phyloP scores from a whole-genome alignment of 176 grass and related monocot genomes.

The Chloris gayana region DNA sequence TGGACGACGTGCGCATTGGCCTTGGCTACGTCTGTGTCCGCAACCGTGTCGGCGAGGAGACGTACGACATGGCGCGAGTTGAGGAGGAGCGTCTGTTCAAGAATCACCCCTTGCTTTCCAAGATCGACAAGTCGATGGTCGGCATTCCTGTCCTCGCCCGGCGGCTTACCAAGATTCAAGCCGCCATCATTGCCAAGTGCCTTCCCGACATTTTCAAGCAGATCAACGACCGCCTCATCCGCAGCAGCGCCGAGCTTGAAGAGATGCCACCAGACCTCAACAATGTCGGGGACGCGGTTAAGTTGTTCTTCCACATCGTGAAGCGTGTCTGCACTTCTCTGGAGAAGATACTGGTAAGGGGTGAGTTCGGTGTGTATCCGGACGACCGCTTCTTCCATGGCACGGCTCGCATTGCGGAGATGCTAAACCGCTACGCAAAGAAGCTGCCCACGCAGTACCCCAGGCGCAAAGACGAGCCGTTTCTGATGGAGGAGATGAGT shows the following conservation, averaged over 20 bases:
- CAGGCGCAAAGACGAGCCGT: background rate
- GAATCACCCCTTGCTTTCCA: slow-evolving; percentile 23
- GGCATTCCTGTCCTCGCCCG: slow-evolving; percentile 52
- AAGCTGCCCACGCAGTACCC: background rate
- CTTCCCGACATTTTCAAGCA: slow-evolving; percentile 51
- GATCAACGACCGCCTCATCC: slow-evolving; percentile 61
- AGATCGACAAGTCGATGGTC: slow-evolving; percentile 53
- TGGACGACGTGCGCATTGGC: slow-evolving; percentile 62
- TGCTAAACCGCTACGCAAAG: slow-evolving; percentile 30
- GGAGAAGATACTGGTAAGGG: slow-evolving; percentile 41
- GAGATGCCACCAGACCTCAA: slow-evolving; percentile 38
- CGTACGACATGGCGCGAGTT: slow-evolving; percentile 33
- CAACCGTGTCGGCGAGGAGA: slow-evolving; percentile 59
- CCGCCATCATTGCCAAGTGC: slow-evolving; percentile 38
- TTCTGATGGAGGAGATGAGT: slow-evolving; percentile 57
- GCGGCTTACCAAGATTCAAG: slow-evolving; percentile 40
- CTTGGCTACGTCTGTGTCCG: slow-evolving; percentile 75
- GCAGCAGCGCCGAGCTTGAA: slow-evolving; percentile 35
- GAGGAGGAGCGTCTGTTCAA: slow-evolving; percentile 45
- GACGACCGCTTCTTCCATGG: slow-evolving; percentile 35
- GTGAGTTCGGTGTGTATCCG: slow-evolving; percentile 44
- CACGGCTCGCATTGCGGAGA: slow-evolving; percentile 40
- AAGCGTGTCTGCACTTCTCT: slow-evolving; percentile 6
- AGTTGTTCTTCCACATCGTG: background rate
- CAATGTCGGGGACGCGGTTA: slow-evolving; percentile 11